A percentile compares a stretch with the other conserved stretches of the same genome.
Evolutionary conservation across 176 grass and related monocot genomes (phyloP).

Genomic region (Oryza meyeriana): DNA sequence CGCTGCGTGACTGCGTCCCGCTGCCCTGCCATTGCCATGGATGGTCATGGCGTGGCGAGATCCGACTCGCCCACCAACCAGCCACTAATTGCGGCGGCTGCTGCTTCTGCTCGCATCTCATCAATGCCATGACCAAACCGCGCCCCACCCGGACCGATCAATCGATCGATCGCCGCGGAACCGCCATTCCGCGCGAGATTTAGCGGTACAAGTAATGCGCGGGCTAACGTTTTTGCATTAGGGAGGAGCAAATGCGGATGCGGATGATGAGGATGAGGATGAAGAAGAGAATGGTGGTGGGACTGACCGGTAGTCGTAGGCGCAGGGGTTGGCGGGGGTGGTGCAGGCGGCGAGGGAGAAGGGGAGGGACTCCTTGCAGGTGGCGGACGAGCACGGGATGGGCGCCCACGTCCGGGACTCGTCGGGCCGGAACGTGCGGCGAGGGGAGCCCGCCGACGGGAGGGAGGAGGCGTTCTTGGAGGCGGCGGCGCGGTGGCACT

Average conservation of each 20-base stretch:
- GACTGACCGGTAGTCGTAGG: slow-evolving; percentile 76
- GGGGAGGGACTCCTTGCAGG: slow-evolving; percentile 55
- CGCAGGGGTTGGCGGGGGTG: slow-evolving; percentile 51
- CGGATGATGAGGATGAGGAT: neutral
- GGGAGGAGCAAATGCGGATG: neutral
- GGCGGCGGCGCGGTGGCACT: slow-evolving; percentile 38
- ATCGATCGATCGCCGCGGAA: neutral
- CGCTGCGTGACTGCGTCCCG: neutral
- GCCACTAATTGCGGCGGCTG: slow-evolving; percentile 34
- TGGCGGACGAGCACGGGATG: slow-evolving; percentile 60
- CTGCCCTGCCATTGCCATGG: slow-evolving; percentile 6
- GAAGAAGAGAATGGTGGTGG: neutral
- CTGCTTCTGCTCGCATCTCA: slow-evolving; percentile 19
- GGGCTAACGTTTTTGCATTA: slow-evolving; percentile 11
- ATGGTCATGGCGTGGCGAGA: slow-evolving; percentile 26
- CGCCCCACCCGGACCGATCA: slow-evolving; percentile 23
- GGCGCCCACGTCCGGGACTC: slow-evolving; percentile 45
- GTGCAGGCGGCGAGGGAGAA: slow-evolving; percentile 68
- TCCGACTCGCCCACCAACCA: slow-evolving; percentile 44
- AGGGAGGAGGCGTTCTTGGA: neutral
- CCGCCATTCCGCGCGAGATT: slow-evolving; percentile 25
- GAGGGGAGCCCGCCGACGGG: neutral
- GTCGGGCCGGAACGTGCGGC: slow-evolving; percentile 42
- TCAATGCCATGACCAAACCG: slow-evolving; percentile 37
- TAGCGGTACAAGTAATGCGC: slow-evolving; percentile 18